Base-by-base conservation (phyloP, 208 protist genomes). In the Acanthamoeba lenticulata region DNA sequence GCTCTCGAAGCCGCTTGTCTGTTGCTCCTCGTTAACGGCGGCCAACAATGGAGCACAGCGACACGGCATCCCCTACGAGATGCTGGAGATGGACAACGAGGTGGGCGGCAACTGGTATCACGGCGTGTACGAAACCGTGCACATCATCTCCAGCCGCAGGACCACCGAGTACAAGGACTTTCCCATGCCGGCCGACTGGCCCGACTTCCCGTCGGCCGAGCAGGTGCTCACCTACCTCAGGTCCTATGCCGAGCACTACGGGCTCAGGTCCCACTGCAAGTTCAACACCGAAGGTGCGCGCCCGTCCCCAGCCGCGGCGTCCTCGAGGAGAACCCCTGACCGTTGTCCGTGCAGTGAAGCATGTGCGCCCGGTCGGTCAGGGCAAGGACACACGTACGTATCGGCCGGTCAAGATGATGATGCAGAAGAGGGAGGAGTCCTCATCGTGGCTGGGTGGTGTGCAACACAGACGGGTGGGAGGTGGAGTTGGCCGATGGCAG, bases 121-220 rank as follows among this genome's bases (percentile, higher is more conserved):
- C 77, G 93, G 93, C 36, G 93, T 94, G 11, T 94, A 94, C 52
- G 81, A 94, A 27, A 77, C 93, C 17, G 52, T 74, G 74, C 93
- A 94, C 93, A 94, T 94, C 27, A 94, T 94, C 34, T 86, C 65
- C 11, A 72, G 45, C 32, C 81, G 60, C 45, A 42, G 34, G 42
- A 94, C 92, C 24, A 94, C 92, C 34, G 92, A 94, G 67, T 89
- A 85, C 69, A 94, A 94, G 52, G 92, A 94, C 72, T 47, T 42
- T 4, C 92, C 92, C 34, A 94, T 94, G 92, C 92, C 92, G 24
- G 32, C n/a, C 15, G 44, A 34, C n/a, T 94, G 67, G 60, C 92
- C 92, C 21, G 72, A 94, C 45, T 94, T 94, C n/a, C 92, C 92
- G 24, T 89, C 72, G 27, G 15, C 72, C 17, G 62, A 40, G 29